These are phyloP conservation scores for Dianthus caryophyllus DNA, from an alignment of 148 eudicot species.

Conservation along the genomic window DNA sequence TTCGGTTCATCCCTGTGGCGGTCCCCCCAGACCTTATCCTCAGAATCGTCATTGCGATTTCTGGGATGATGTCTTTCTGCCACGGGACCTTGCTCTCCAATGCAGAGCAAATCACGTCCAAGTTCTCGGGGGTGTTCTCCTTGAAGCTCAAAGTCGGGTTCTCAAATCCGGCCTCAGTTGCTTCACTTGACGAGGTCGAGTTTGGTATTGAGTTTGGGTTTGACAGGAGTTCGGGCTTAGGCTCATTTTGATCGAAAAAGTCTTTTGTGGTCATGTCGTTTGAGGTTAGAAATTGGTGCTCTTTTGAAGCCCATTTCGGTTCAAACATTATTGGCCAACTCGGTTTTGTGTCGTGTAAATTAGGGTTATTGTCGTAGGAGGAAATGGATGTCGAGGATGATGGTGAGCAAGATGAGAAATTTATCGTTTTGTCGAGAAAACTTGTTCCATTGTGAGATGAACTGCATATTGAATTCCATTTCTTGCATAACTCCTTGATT, in stretches of 20 bases:
- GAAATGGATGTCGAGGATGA: conserved; percentile 59
- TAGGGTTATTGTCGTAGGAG: conserved; percentile 35
- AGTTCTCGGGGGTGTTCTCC: conserved; percentile 39
- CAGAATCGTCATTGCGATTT: conserved; percentile 40
- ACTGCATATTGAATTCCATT: conserved; percentile 76
- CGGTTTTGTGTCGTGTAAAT: conserved; percentile 24
- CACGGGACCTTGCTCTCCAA: conserved; percentile 69
- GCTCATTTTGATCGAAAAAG: conserved; percentile 17
- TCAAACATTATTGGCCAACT: conserved; percentile 49
- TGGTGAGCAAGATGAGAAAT: conserved; percentile 43
- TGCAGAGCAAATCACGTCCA: conserved; percentile 38
- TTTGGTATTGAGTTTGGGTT: conserved; percentile 87
- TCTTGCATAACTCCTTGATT: conserved; percentile 62
- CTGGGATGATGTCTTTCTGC: conserved; percentile 57
- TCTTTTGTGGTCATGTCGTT: conserved; percentile 2
- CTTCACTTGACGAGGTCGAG: conserved; percentile 80
- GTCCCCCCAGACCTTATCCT: conserved; percentile 42
- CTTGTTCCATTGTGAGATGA: conserved; percentile 43
- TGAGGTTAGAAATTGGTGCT: conserved; percentile 33
- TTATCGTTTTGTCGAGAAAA: conserved; percentile 38
- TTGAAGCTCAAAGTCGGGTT: conserved; percentile 30
- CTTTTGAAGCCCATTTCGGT: conserved; percentile 34
- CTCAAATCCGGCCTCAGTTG: conserved; percentile 34
- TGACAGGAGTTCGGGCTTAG: conserved; percentile 67
- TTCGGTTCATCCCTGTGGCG: conserved; percentile 12